Evolutionary conservation across 352 stramenopile genomes (phyloP), one percentile per base, ranked within the genome.

Genomic region (Pythium vanterpoolii): DNA sequence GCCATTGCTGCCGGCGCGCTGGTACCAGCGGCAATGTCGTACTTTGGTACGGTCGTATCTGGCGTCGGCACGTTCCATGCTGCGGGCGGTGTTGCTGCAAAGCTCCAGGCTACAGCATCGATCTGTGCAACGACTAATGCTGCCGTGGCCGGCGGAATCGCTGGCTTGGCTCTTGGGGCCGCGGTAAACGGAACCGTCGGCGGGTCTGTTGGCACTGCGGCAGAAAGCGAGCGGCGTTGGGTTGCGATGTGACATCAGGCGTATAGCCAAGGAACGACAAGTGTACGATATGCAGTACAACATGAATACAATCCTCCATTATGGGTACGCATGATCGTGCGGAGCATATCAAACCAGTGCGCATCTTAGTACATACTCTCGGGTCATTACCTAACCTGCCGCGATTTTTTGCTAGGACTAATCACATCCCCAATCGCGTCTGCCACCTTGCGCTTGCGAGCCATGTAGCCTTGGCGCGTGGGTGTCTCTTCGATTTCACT

Each of bases 21-120:
- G 0, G 56, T 65, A 13, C 48, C 62, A 0, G 16, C 30, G 3
- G 54, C 65, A 16, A 69, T 69, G 65, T 47, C 60, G 27, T 39
- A 27, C 11, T 72, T 72, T 19, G 65, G 60, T 13, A 65, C 49
- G 1, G 44, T 72, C 40, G 65, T 72, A 0, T 19, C 54, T 1
- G 65, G 65, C 33, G 55, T 69, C 19, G 65, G 65, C 18, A 69
- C 65, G 21, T 49, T 72, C 6, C 60, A 72, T 27, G 49, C 60
- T 4, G 54, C 42, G 0, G 60, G 60, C 30, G 65, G 65, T 26
- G 49, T 66, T 8, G 65, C 60, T 0, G 60, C 54, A 10, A 69
- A 48, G 36, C 45, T 68, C 7, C 65, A 72, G 48, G 48, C 23
- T 49, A 24, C 34, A 11, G 28, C 40, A 24, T 5, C 31, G 21